phyloP scores from a whole-genome alignment of 768 basidiomycete genomes.

The Cystobasidiopsis lactophilus region DNA sequence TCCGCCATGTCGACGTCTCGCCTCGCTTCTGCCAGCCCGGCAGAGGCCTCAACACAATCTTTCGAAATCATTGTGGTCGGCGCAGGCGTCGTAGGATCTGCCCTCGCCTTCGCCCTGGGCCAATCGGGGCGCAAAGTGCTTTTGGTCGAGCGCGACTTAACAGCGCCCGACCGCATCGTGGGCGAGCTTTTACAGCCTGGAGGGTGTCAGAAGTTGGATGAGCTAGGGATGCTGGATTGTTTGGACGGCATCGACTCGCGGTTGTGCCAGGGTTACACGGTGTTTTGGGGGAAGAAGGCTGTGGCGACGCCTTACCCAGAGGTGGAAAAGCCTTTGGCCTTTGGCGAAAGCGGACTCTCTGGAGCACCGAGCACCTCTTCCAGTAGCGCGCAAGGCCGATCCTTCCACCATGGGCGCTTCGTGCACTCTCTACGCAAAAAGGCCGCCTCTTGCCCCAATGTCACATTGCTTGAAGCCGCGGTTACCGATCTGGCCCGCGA shows the following conservation, averaged over 20 bases:
- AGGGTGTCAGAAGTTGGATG: constrained; percentile 50
- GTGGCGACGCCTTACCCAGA: constrained; percentile 79
- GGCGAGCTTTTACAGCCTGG: constrained; percentile 92
- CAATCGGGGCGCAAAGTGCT: constrained; percentile 49
- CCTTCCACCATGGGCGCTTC: constrained; percentile 86
- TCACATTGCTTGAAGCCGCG: constrained; percentile 67
- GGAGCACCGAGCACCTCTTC: constrained; percentile 2
- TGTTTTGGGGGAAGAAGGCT: constrained; percentile 39
- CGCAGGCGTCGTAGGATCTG: constrained; percentile 69
- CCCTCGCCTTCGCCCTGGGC: constrained; percentile 58
- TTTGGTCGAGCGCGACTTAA: constrained; percentile 70
- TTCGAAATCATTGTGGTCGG: constrained; percentile 53
- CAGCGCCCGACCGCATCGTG: constrained; percentile 87
- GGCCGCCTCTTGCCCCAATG: constrained; percentile 38
- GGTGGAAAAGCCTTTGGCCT: constrained; percentile 4
- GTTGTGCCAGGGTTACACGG: constrained; percentile 63
- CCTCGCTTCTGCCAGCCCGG: background rate
- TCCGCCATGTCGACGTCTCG: too few relatives aligned
- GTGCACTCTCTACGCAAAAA: constrained; percentile 53
- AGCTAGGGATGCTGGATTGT: constrained; percentile 52
- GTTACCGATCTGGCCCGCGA: constrained; percentile 47
- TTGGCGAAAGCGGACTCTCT: constrained; percentile 2
- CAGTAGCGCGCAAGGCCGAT: constrained; percentile 40
- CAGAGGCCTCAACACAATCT: too few relatives aligned
- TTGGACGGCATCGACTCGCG: constrained; percentile 77